A percentile compares a stretch with the other conserved stretches of the same genome.
Conservation (phyloP, 2,329 filamentous ascomycete genomes). For the Pseudogymnoascus sp. region DNA sequence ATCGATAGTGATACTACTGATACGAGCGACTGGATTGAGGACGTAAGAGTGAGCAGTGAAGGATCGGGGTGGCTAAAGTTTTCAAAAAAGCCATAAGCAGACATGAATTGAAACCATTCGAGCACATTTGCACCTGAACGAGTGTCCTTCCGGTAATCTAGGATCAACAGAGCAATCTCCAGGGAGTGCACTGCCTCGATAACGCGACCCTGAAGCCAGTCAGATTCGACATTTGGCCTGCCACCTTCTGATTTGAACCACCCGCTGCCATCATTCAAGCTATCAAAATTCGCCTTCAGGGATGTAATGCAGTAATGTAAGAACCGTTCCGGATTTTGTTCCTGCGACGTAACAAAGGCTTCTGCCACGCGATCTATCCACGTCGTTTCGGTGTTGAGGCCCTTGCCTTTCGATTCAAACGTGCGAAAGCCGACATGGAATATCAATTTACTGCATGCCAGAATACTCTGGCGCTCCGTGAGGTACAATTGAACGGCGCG, state of each 20-base stretch:
- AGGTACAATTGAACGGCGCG: slow-evolving; percentile 67
- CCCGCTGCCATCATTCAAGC: slow-evolving; percentile 32
- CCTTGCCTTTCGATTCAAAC: slow-evolving; percentile 15
- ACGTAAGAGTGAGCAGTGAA: slow-evolving; percentile 34
- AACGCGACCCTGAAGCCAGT: slow-evolving; percentile 55
- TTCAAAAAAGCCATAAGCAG: slow-evolving; percentile 61
- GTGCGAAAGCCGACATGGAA: slow-evolving; percentile 27
- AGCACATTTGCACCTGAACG: slow-evolving; percentile 50
- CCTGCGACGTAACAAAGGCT: slow-evolving; percentile 11
- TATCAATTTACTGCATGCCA: slow-evolving; percentile 50
- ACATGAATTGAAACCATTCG: slow-evolving; percentile 69
- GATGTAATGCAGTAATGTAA: slow-evolving; percentile 37
- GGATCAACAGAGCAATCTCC: slow-evolving; percentile 62
- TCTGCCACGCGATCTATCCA: slow-evolving; percentile 14
- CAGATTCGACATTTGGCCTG: slow-evolving; percentile 45
- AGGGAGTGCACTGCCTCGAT: slow-evolving; percentile 67
- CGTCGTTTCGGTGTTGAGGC: neutral
- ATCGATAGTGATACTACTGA: slow-evolving; percentile 64
- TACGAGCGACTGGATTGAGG: slow-evolving; percentile 60
- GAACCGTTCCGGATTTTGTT: slow-evolving; percentile 14
- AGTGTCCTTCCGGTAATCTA: slow-evolving; percentile 51
- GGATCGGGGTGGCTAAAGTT: slow-evolving; percentile 37
- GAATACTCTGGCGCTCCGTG: slow-evolving; percentile 59
- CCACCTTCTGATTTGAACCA: slow-evolving; percentile 38
- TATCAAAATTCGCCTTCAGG: slow-evolving; percentile 41